These are phyloP conservation scores for Suillus americanus DNA, from an alignment of 768 basidiomycete genomes.

Conservation along the genomic window DNA sequence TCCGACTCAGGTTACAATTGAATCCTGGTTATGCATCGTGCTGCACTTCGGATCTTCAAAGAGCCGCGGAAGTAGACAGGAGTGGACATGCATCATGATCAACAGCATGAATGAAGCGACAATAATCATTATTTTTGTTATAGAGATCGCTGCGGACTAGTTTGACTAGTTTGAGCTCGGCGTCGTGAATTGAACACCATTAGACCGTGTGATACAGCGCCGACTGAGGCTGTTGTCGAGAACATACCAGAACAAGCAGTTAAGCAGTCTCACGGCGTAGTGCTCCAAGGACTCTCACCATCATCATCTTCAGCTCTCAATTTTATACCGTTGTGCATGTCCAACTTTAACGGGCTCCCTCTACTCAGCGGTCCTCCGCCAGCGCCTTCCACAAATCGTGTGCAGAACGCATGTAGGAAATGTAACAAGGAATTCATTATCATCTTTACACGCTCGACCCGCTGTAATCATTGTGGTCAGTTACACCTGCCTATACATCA, in stretches of 20 bases:
- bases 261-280: neutral
- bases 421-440: slow-evolving; percentile 75
- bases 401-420: slow-evolving; percentile 55
- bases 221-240: neutral
- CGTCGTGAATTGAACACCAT: neutral
- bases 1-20: no score
- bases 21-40: neutral
- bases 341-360: slow-evolving; percentile 48
- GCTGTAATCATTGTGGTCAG: slow-evolving; percentile 77
- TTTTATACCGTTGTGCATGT: neutral
- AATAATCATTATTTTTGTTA: neutral
- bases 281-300: neutral
- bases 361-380: slow-evolving; percentile 70
- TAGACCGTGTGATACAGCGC: neutral
- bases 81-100: neutral
- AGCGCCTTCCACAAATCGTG: slow-evolving; percentile 27
- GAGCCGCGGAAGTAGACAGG: neutral
- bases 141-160: neutral
- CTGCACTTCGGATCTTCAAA: neutral
- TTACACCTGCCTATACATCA: slow-evolving; percentile 5
- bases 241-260: neutral
- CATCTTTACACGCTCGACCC: slow-evolving; percentile 60
- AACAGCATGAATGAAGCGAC: neutral
- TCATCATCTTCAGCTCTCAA: neutral
- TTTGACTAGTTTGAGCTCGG: neutral